A percentile compares a stretch with the other conserved stretches of the same genome.
phyloP scores from a whole-genome alignment of 805 yeast genomes.

The Saturnispora sekii region DNA sequence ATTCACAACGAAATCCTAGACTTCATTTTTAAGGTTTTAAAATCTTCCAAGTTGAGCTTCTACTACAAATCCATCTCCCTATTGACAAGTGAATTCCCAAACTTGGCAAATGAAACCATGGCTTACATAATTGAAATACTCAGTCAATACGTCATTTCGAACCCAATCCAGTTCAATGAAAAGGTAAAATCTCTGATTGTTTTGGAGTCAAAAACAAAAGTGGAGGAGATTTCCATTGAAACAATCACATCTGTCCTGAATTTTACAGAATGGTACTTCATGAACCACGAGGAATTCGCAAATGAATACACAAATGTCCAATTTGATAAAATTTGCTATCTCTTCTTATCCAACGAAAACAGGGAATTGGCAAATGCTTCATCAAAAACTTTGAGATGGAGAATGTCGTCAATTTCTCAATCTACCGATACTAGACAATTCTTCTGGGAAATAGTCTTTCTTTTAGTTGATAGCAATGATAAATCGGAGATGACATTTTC shows the following conservation, averaged over 20 bases:
- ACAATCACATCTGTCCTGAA: constrained; percentile 19
- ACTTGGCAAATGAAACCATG: constrained; percentile 16
- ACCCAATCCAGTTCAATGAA: constrained; percentile 15
- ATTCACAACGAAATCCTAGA: constrained; percentile 4
- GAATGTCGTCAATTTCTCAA: constrained; percentile 28
- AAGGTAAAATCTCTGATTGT: neutral
- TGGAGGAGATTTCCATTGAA: constrained; percentile 4
- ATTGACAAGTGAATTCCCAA: constrained; percentile 25
- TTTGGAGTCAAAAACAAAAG: neutral
- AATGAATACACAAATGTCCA: neutral
- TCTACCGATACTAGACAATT: constrained; percentile 16
- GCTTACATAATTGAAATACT: constrained; percentile 6
- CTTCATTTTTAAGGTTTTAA: constrained; percentile 7
- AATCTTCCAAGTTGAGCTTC: neutral
- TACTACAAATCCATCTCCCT: constrained; percentile 11
- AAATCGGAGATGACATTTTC: constrained; percentile 31
- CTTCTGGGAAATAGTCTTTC: constrained; percentile 39
- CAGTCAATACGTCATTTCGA: constrained; percentile 3
- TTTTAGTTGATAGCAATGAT: constrained; percentile 24
- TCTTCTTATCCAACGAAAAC: constrained; percentile 31
- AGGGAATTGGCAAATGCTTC: constrained; percentile 29
- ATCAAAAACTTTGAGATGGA: constrained; percentile 45
- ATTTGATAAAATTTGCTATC: constrained; percentile 24
- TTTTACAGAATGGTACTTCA: constrained; percentile 31
- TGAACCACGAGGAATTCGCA: constrained; percentile 16